phyloP scores from a whole-genome alignment of 2,329 filamentous ascomycete genomes.

The Fusarium anthophilum region DNA sequence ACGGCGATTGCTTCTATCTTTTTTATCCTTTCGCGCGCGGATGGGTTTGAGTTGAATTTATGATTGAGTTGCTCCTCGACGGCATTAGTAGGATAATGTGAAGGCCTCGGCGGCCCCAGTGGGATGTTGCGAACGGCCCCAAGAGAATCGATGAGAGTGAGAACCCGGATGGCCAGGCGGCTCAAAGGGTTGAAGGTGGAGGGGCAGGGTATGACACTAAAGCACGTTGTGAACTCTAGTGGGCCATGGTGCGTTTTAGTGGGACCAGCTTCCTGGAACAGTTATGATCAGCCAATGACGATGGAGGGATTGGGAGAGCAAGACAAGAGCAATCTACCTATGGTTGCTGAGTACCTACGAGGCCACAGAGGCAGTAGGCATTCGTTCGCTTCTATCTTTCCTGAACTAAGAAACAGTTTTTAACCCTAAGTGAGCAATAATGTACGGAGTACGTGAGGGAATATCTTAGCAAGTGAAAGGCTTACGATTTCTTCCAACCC shows the following conservation, averaged over 20 bases:
- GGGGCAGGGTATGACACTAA: constrained; percentile 26
- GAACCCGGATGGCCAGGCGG: constrained; percentile 46
- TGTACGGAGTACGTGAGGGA: background rate
- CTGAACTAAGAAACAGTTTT: background rate
- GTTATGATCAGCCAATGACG: constrained; percentile 16
- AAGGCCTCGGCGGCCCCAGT: constrained; percentile 22
- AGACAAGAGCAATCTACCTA: background rate
- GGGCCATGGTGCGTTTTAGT: constrained; percentile 7
- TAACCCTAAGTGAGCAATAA: background rate
- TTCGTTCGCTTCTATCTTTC: background rate
- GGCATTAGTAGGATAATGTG: constrained; percentile 16
- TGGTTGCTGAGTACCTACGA: background rate
- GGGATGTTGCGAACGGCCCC: constrained; percentile 33
- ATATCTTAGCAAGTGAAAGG: background rate
- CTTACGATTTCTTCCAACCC: background rate
- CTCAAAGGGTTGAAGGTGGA: constrained; percentile 32
- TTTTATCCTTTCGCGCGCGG: background rate
- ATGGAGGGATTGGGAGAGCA: constrained; percentile 6
- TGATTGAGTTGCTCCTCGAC: constrained; percentile 7
- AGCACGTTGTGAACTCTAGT: constrained; percentile 26
- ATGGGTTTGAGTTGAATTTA: background rate
- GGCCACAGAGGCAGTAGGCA: background rate
- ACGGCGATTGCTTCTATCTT: constrained; percentile 5
- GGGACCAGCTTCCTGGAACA: constrained; percentile 1
- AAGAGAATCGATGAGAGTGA: constrained; percentile 34